Evolutionary conservation across 768 basidiomycete genomes (phyloP).

Genomic region (Boletus tomentosulus): DNA sequence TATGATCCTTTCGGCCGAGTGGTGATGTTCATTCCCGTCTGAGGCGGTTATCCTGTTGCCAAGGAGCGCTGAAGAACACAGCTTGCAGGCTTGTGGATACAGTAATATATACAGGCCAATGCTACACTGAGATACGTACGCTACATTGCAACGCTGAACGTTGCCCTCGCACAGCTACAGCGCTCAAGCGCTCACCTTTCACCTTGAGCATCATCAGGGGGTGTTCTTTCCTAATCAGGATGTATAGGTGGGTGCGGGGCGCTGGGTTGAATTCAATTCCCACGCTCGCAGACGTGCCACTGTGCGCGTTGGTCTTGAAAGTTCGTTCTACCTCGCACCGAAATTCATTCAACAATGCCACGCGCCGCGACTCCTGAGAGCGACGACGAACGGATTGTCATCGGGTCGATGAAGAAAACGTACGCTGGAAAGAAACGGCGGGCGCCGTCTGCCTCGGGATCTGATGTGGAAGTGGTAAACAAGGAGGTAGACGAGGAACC

Average conservation of each 20-base stretch:
- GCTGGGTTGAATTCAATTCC: slow-evolving; percentile 15
- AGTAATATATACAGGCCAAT: too few species aligned
- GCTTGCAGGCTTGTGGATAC: neutral
- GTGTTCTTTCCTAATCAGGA: slow-evolving; percentile 11
- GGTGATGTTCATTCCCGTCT: slow-evolving; percentile 11
- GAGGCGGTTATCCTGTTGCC: slow-evolving; percentile 2
- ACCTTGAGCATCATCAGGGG: slow-evolving; percentile 6
- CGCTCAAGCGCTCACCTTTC: too few species aligned
- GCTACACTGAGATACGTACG: neutral
- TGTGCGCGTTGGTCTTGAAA: slow-evolving; percentile 17
- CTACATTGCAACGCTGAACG: neutral
- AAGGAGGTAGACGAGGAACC: slow-evolving; percentile 28
- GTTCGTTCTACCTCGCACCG: neutral
- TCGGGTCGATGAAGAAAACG: slow-evolving; percentile 25
- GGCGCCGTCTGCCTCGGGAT: slow-evolving; percentile 14
- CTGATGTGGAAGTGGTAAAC: slow-evolving; percentile 15
- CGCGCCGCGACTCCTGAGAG: slow-evolving; percentile 24
- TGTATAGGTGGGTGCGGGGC: neutral
- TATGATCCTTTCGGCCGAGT: neutral
- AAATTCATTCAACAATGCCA: slow-evolving; percentile 19
- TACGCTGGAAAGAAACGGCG: slow-evolving; percentile 30
- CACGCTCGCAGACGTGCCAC: slow-evolving; percentile 19
- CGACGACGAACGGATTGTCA: slow-evolving; percentile 17
- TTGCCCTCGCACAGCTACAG: slow-evolving; percentile 1
- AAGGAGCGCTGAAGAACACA: slow-evolving; percentile 2